Conservation (phyloP, 306 rosid genomes). For the Senna siamea region DNA sequence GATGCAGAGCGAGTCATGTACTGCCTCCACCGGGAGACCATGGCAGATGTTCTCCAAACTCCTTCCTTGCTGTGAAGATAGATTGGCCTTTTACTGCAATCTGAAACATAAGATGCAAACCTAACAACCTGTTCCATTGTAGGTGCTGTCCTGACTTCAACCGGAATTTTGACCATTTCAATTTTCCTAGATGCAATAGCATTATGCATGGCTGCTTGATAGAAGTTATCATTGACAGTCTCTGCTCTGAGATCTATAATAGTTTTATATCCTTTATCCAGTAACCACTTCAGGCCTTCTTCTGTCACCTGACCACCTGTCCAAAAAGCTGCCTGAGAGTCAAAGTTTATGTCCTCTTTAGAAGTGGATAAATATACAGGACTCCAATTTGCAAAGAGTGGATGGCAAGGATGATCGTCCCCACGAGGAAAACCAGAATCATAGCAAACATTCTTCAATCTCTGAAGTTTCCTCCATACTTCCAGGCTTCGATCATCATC, state of each 20-base stretch:
- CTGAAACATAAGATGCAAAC: slow-evolving; percentile 78
- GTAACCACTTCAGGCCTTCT: slow-evolving; percentile 89
- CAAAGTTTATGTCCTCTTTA: slow-evolving; percentile 55
- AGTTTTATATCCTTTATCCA: slow-evolving; percentile 76
- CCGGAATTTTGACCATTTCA: slow-evolving; percentile 81
- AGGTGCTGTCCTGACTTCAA: slow-evolving; percentile 85
- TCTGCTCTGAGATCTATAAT: slow-evolving; percentile 91
- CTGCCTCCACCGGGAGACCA: slow-evolving; percentile 97
- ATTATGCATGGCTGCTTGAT: slow-evolving; percentile 56
- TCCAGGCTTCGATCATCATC: slow-evolving; percentile 70
- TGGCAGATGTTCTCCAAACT: slow-evolving; percentile 80
- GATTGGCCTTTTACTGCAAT: slow-evolving; percentile 68
- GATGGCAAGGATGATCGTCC: slow-evolving; percentile 74
- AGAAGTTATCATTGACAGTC: slow-evolving; percentile 69
- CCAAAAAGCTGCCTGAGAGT: slow-evolving; percentile 77
- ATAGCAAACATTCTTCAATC: slow-evolving; percentile 91
- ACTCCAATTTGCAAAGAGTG: slow-evolving; percentile 83
- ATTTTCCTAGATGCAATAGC: slow-evolving; percentile 73
- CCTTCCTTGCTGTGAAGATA: slow-evolving; percentile 99
- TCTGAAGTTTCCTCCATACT: slow-evolving; percentile 92
- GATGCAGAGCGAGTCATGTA: slow-evolving; percentile 57
- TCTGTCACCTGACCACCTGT: slow-evolving; percentile 96
- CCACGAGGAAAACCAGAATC: slow-evolving; percentile 83
- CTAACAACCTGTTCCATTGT: slow-evolving; percentile 84
- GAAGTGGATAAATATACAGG: slow-evolving; percentile 64